Conservation (phyloP, 148 eudicot species). For the Mesembryanthemum crystallinum region DNA sequence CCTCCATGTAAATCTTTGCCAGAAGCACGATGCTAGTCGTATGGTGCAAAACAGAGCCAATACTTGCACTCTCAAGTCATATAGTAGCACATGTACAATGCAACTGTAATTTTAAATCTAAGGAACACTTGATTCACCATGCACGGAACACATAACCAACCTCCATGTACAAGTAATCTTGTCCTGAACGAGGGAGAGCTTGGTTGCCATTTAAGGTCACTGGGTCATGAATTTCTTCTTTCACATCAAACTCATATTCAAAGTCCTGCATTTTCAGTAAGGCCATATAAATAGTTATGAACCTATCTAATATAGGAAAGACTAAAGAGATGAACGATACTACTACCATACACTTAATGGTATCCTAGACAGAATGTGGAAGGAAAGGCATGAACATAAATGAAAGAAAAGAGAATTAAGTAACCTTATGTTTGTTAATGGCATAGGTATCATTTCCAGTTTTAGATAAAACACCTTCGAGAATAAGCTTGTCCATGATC, state of each 20-base stretch:
- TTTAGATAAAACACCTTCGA: slow-evolving; percentile 52
- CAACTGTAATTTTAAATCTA: background rate
- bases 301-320: background rate
- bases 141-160: slow-evolving; percentile 29
- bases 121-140: background rate
- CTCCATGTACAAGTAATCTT: slow-evolving; percentile 86
- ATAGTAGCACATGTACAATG: background rate
- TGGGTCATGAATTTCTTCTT: slow-evolving; percentile 68
- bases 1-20: too few relatives aligned
- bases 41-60: background rate
- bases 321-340: background rate
- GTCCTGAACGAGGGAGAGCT: slow-evolving; percentile 34
- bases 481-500: slow-evolving; percentile 78
- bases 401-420: slow-evolving; percentile 3
- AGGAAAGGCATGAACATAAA: slow-evolving; percentile 4
- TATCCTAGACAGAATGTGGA: background rate
- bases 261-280: slow-evolving; percentile 33
- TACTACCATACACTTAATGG: too few relatives aligned
- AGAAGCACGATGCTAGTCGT: background rate
- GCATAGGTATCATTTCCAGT: slow-evolving; percentile 48
- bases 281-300: background rate
- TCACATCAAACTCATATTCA: slow-evolving; percentile 66
- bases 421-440: slow-evolving; percentile 67
- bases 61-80: background rate
- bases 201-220: slow-evolving; percentile 31